Evolutionary conservation across 352 stramenopile species (phyloP), one percentile per base, ranked within the genome.

Genomic region (Phytopythium montanum): DNA sequence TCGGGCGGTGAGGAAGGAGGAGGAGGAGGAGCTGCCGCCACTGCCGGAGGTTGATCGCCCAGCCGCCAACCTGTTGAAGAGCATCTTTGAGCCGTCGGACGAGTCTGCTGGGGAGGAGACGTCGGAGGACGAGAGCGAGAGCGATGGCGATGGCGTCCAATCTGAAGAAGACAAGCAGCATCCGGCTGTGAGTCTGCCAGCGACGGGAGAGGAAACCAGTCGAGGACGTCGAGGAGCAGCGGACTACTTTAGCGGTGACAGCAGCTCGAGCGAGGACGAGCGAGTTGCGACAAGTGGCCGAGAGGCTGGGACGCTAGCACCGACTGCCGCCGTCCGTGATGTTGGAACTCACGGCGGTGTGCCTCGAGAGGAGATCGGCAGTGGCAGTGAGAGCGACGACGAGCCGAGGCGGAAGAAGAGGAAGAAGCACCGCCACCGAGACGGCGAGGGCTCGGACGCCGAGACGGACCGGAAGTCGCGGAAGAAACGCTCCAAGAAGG

Each of bases 81-180:
- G 82, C 18, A 92, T 95, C 54, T 95, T 95, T 66, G 83, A 93
- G 57, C 80, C 79, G 1, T 88, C 81, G 2, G 85, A 93, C 49
- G 83, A 75, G 31, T 76, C 65, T 4, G 64, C 76, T 7, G 83
- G 72, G 57, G 69, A 88, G 31, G 71, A 86, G 21, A 64, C 77
- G 5, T 68, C 59, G 6, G 71, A 77, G 25, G 69, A 78, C 2
- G 63, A 75, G 10, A 68, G 56, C n/a, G 73, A 78, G n/a, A 69
- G 77, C 5, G 64, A 73, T 54, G 56, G 64, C 9, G 67, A 68
- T 16, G 21, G 70, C 2, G 59, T 63, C 19, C 61, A 73, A 19
- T 55, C 58, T 9, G 54, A 61, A 14, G 54, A 61, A 7, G 58
- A 60, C 13, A 39, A 36, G 1, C 25, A 36, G 16, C n/a, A 39